Evolutionary conservation across 768 basidiomycete species (phyloP), one percentile per base, ranked within the genome.

Genomic region (Hemileccinum rubropunctum): DNA sequence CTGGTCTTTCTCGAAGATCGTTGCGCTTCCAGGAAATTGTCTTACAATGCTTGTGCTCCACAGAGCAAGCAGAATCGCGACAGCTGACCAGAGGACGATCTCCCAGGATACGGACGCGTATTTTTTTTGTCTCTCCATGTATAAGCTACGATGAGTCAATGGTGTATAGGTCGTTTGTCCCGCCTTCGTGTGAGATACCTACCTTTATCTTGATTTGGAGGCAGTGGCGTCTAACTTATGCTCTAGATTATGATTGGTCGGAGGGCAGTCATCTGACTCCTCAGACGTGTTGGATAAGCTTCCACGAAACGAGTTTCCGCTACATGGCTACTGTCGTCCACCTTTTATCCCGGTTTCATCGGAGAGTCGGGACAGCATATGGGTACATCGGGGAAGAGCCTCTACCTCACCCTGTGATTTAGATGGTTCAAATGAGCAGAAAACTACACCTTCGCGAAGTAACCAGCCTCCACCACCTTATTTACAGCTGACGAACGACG

Each of bases 221-320:
- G n/a, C n/a, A n/a, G n/a, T n/a, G n/a, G n/a, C n/a, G n/a, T 23
- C 39, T 62, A 13, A 48, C 27, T 3, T 49, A 1, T 45, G 35
- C 21, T 4, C 20, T n/a, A 14, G 28, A 35, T 51, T 42, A 23
- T 13, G 10, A 26, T 12, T 9, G n/a, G 6, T 37, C 17, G 35
- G 15, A 15, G 5, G 34, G 50, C 58, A 9, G 42, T 49, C 39
- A 41, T 41, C 9, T 36, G 15, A 20, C 17, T 14, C 30, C 17
- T 14, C 30, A n/a, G 30, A 48, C 38, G 35, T 63, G 6, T 35
- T 65, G 21, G 62, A 59, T 30, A 62, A 41, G 42, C 45, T 63
- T 9, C n/a, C 47, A 17, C 60, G 62, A 15, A 63, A 63, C n/a
- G 53, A 50, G 18, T 62, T 60, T n/a, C 62, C 62, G 5, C 60